phyloP scores from a whole-genome alignment of 352 stramenopile species.

The Phytophthora tubulina region DNA sequence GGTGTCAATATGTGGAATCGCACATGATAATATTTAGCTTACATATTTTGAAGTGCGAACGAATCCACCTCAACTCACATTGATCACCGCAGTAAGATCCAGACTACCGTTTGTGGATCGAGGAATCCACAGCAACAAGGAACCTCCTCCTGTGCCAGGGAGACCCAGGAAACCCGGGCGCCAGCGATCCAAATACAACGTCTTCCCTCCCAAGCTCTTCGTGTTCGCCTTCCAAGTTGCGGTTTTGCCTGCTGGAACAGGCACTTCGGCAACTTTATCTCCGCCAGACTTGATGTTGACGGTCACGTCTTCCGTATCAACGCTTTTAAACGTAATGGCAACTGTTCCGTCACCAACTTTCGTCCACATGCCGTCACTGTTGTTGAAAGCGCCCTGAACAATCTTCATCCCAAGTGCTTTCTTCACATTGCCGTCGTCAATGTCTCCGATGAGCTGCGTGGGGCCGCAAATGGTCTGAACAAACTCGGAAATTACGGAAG shows the following conservation, averaged over 20 bases:
- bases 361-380: constrained; percentile 47
- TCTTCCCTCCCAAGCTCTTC: constrained; percentile 44
- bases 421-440: constrained; percentile 55
- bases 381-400: constrained; percentile 50
- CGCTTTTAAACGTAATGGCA: constrained; percentile 47
- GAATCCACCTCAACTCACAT: constrained; percentile 17
- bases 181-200: constrained; percentile 54
- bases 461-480: constrained; percentile 58
- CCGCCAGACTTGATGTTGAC: constrained; percentile 55
- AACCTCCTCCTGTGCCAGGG: constrained; percentile 42
- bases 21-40: background rate
- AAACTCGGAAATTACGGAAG: constrained; percentile 52
- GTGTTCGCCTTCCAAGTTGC: constrained; percentile 39
- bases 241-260: constrained; percentile 33
- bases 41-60: background rate
- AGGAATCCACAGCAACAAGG: constrained; percentile 48
- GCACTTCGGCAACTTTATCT: constrained; percentile 43
- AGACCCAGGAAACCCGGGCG: constrained; percentile 45
- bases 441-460: constrained; percentile 52
- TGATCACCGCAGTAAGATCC: constrained; percentile 39
- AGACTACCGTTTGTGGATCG: constrained; percentile 34
- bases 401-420: constrained; percentile 52
- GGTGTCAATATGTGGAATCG: background rate
- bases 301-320: constrained; percentile 45
- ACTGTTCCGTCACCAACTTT: constrained; percentile 44